phyloP scores from a whole-genome alignment of 345 rosid species.

The Brassica incana region DNA sequence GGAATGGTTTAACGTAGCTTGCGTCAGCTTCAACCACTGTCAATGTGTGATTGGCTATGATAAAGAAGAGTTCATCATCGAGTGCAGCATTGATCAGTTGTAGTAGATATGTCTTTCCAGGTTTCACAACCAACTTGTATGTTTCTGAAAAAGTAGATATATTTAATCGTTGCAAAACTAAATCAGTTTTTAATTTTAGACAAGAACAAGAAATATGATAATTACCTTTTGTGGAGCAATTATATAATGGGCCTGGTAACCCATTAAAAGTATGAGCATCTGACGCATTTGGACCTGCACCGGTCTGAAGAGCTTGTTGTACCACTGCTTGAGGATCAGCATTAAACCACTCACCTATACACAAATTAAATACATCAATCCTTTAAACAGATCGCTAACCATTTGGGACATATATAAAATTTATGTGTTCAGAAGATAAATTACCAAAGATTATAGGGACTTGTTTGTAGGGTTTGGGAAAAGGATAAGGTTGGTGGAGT shows the following conservation, averaged over 20 bases:
- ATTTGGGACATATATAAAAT: background rate
- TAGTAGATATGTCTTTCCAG: conserved; percentile 69
- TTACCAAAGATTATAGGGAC: conserved; percentile 67
- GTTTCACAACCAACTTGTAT: conserved; percentile 59
- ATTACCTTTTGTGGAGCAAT: conserved; percentile 62
- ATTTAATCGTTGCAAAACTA: background rate
- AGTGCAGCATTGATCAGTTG: conserved; percentile 79
- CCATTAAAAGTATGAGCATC: conserved; percentile 80
- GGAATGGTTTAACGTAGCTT: conserved; percentile 66
- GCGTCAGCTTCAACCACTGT: conserved; percentile 84
- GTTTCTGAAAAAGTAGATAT: conserved; percentile 45
- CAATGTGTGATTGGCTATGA: conserved; percentile 68
- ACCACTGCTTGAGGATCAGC: conserved; percentile 63
- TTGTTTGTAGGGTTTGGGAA: conserved; percentile 69
- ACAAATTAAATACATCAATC: background rate
- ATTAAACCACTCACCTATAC: conserved; percentile 72
- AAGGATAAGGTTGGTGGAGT: conserved; percentile 58
- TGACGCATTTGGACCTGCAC: conserved; percentile 69
- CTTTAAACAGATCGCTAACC: background rate
- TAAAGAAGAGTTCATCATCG: conserved; percentile 71
- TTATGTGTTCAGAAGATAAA: background rate
- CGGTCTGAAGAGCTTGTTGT: conserved; percentile 65
- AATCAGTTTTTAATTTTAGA: background rate
- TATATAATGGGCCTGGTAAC: conserved; percentile 78
- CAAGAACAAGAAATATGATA: background rate